Evolutionary conservation across 345 rosid genomes (phyloP), one percentile per base, ranked within the genome.

Genomic region (Corymbia maculata): DNA sequence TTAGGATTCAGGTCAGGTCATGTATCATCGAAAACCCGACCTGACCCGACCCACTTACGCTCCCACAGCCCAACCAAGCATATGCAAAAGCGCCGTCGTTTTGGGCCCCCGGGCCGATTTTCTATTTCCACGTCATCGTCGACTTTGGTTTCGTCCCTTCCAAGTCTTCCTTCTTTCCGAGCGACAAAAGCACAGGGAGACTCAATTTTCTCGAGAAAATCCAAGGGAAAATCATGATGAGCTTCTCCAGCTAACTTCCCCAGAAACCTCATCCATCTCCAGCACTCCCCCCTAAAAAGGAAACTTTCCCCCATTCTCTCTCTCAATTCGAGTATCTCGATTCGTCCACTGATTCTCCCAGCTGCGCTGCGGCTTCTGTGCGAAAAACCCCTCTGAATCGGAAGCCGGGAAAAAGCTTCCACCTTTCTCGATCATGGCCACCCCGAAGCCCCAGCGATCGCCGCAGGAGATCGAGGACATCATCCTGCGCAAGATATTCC

Each of bases 391-490:
- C 66, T 59, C 49, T 10, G 49, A 44, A 75, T 75, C 84, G 22
- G 84, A 21, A 42, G 28, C 87, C 64, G n/a, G 11, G 26, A 21
- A 53, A 86, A 86, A 57, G 22, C 8, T 21, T 9, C 85, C 10
- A 51, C n/a, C 68, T 47, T 19, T 52, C 85, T 13, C 66, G 44
- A 50, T 88, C 86, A 95, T 95, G 99, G 92, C 98, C 89, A 90
- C 97, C 61, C 89, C 89, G 70, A 94, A 90, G 57, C 95, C 94
- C 14, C 97, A 95, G 70, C 89, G 98, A 89, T 93, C 98, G 42
- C 95, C 93, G 55, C 90, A 90, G 70, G 98, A 98, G 91, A 93
- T 97, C 87, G 99, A 98, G 93, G 99, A 98, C 89, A 93, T 95
- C 85, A 95, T 98, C 90, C 96, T 98, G 87, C 94, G 96, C 13